Conservation (phyloP, 2,329 filamentous ascomycete genomes). For the Claviceps capensis region DNA sequence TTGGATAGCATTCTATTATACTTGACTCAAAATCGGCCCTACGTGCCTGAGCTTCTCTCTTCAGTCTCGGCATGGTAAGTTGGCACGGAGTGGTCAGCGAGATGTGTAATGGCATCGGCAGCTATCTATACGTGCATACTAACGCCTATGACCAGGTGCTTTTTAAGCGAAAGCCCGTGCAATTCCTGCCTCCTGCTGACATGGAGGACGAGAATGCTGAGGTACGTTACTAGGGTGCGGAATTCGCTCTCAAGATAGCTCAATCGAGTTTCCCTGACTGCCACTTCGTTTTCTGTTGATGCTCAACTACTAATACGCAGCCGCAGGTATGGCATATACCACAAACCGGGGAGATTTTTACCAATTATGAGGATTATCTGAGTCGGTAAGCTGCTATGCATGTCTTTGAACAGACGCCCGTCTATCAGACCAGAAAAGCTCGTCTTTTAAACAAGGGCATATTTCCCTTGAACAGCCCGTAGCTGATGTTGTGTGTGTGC, state of each 20-base stretch:
- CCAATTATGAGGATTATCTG: slow-evolving; percentile 77
- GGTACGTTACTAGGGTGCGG: slow-evolving; percentile 35
- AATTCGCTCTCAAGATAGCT: slow-evolving; percentile 1
- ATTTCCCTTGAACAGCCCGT: background rate
- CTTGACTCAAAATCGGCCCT: background rate
- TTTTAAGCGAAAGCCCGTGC: slow-evolving; percentile 90
- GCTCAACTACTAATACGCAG: background rate
- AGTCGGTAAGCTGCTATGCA: slow-evolving; percentile 48
- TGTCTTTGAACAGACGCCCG: background rate
- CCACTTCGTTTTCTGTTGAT: background rate
- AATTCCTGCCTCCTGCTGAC: slow-evolving; percentile 57
- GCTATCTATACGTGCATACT: background rate
- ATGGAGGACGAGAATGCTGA: slow-evolving; percentile 73
- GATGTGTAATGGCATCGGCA: background rate
- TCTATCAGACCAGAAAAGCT: background rate
- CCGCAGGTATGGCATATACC: slow-evolving; percentile 79
- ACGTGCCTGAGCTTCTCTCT: background rate
- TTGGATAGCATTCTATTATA: background rate
- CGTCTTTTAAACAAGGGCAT: background rate
- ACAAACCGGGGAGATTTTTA: slow-evolving; percentile 81
- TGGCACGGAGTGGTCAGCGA: background rate
- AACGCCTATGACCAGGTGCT: slow-evolving; percentile 50
- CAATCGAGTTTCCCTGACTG: background rate
- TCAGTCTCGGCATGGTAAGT: slow-evolving; percentile 7
- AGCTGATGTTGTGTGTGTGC: slow-evolving; percentile 7